Percentiles rank a stretch among this genome's conserved stretches.
phyloP scores from a whole-genome alignment of 768 basidiomycete genomes.

The Trametes cinnabarina region DNA sequence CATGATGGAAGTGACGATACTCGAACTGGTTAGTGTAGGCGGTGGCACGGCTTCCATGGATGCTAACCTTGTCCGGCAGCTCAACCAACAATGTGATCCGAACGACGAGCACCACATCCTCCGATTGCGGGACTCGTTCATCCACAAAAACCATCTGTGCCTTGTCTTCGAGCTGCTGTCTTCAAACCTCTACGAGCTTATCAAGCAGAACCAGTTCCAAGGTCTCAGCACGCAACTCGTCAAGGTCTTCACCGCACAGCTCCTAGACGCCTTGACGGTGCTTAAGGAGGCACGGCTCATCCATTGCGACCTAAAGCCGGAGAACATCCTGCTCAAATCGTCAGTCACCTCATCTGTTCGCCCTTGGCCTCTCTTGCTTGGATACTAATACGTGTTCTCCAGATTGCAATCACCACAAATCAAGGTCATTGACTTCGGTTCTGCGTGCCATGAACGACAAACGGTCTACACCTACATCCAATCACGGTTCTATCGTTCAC shows the following conservation, averaged over 20 bases:
- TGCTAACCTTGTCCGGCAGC: conserved; percentile 41
- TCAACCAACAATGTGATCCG: conserved; percentile 93
- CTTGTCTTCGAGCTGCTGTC: conserved; percentile 97
- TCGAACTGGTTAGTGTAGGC: conserved; percentile 79
- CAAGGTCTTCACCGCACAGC: conserved; percentile 96
- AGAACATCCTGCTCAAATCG: conserved; percentile 97
- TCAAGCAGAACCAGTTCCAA: conserved; percentile 99
- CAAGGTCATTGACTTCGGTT: conserved; percentile 99
- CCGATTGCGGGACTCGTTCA: conserved; percentile 92
- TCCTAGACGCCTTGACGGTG: conserved; percentile 88
- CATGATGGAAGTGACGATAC: conserved; percentile 99
- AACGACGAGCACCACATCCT: conserved; percentile 96
- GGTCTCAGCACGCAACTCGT: conserved; percentile 95
- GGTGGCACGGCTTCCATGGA: background rate
- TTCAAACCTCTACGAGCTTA: conserved; percentile 97
- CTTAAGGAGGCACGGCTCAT: conserved; percentile 95
- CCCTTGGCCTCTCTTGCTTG: background rate
- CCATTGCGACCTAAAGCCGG: conserved; percentile 98
- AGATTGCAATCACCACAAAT: conserved; percentile 97
- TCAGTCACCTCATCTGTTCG: conserved; percentile 38
- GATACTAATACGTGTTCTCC: conserved; percentile 13
- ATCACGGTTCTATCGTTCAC: conserved; percentile 96
- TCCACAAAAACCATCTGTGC: conserved; percentile 93
- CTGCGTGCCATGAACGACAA: conserved; percentile 97
- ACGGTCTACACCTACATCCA: conserved; percentile 99